These are phyloP conservation scores for Neurospora terricola DNA, from an alignment of 495 filamentous ascomycete species.

Conservation along the genomic window DNA sequence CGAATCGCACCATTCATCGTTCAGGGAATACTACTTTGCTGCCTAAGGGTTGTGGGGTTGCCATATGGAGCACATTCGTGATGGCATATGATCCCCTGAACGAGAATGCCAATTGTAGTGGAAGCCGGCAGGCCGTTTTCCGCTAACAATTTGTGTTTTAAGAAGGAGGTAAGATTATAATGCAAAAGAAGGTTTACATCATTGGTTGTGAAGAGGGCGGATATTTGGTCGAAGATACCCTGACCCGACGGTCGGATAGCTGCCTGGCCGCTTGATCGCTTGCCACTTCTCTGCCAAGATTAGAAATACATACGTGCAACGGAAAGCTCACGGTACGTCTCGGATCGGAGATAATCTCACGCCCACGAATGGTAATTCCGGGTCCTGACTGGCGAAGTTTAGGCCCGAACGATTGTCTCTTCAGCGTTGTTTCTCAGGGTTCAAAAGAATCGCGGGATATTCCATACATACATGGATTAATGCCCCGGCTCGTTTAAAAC, in stretches of 20 bases:
- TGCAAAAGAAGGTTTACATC: background rate
- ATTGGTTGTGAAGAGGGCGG: background rate
- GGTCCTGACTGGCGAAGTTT: background rate
- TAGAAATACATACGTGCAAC: background rate
- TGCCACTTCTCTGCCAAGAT: background rate
- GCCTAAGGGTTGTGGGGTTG: background rate
- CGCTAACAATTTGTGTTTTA: background rate
- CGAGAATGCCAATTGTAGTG: background rate
- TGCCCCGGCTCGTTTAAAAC: background rate
- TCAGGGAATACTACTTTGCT: background rate
- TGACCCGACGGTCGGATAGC: background rate
- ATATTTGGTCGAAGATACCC: background rate
- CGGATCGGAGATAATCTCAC: background rate
- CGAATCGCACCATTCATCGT: background rate
- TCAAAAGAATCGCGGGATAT: background rate
- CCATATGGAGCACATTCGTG: background rate
- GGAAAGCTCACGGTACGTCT: background rate
- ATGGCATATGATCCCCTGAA: background rate
- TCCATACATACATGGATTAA: background rate
- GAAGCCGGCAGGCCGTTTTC: background rate
- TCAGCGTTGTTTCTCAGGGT: background rate
- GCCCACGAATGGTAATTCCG: background rate
- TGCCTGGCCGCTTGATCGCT: background rate
- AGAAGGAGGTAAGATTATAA: background rate
- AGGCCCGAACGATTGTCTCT: background rate